phyloP scores from a whole-genome alignment of 2,329 filamentous ascomycete species.

The Ophiosphaerella herpotricha region DNA sequence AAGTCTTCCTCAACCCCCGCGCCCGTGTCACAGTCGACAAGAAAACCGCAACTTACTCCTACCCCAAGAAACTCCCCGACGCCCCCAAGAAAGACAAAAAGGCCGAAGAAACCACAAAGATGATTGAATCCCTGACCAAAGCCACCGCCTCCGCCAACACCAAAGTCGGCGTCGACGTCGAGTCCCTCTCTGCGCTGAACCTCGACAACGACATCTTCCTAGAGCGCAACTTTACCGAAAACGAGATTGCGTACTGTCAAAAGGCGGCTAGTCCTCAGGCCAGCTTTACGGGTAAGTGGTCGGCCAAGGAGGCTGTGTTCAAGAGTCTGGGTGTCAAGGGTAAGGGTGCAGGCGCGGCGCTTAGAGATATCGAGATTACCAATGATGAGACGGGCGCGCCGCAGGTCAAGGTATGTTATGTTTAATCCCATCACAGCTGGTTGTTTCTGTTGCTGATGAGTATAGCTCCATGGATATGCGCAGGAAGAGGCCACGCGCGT shows the following conservation, averaged over 20 bases:
- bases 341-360: constrained; percentile 82
- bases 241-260: constrained; percentile 85
- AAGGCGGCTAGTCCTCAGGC: constrained; percentile 79
- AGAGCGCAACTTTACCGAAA: constrained; percentile 87
- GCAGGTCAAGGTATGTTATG: constrained; percentile 84
- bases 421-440: constrained; percentile 12
- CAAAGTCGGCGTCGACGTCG: constrained; percentile 92
- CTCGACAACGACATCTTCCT: constrained; percentile 93
- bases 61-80: constrained; percentile 52
- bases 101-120: constrained; percentile 68
- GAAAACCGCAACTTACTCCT: constrained; percentile 81
- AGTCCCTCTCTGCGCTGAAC: constrained; percentile 85
- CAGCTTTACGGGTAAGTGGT: constrained; percentile 94
- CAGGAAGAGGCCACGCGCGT: constrained; percentile 81
- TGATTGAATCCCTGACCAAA: constrained; percentile 77
- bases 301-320: constrained; percentile 97
- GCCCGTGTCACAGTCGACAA: constrained; percentile 84
- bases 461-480: constrained; percentile 83
- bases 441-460: background rate
- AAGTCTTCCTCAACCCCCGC: constrained; percentile 91
- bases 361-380: constrained; percentile 94
- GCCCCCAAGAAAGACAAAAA: constrained; percentile 68
- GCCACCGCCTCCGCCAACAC: constrained; percentile 63
- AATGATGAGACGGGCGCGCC: constrained; percentile 82
- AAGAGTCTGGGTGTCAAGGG: constrained; percentile 89